Evolutionary conservation across 169 alveolate genomes (phyloP), one percentile per base, ranked within the genome.

Genomic region (Theileria annulata): DNA sequence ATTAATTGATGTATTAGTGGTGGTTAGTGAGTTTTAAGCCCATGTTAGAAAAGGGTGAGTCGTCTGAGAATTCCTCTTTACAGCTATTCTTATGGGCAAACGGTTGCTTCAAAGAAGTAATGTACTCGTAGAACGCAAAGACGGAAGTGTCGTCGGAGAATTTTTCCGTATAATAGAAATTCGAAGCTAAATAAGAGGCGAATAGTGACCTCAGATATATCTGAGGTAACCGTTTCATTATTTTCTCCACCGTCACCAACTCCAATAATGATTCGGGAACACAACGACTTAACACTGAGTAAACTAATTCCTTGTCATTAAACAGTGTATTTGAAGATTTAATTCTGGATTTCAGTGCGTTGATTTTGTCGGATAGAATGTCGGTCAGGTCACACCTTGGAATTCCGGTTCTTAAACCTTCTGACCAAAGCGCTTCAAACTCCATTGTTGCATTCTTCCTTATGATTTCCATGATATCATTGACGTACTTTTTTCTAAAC

Each of bases 371-470:
- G 2, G 95, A 91, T 17, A 92, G 84, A 13, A 91, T 70, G 69
- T 92, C 94, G 6, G 95, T 91, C 13, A 92, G 88, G 75, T 92
- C 93, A 42, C 94, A 92, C 49, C 92, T 76, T 21, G 93, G 91
- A 25, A 69, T 84, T 56, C 92, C 92, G 15, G 93, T 92, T 56
- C 96, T 73, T 51, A 87, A 71, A 0, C 93, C 87, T 73, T 90
- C 94, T 47, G 49, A 82, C 93, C 94, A 90, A 23, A 90, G 70
- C 13, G 90, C 87, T 59, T 86, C 83, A 54, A 90, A 90, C 48
- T 90, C 94, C 48, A 42, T 75, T 10, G 87, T 80, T 19, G 93
- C 91, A 64, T 90, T 87, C 60, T 78, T 71, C 19, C 54, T 72
- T 59, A 90, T 90, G 78, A 85, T 86, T 28, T 79, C 82, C 21